These are phyloP conservation scores for Sporisorium iseilematis-ciliati DNA, from an alignment of 1,284 basidiomycete species.

Conservation along the genomic window DNA sequence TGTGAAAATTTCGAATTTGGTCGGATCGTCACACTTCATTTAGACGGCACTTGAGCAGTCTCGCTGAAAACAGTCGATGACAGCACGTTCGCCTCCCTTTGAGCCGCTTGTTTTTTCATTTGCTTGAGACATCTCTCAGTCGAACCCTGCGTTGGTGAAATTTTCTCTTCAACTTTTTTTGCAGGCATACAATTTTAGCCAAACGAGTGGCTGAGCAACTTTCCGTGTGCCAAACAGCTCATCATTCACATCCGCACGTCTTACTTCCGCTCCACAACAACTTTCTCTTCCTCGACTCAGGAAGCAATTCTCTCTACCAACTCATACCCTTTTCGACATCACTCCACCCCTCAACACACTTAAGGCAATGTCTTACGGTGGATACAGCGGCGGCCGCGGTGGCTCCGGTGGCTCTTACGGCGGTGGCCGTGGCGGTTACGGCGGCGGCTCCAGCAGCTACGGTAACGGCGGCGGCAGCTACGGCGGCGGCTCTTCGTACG, in stretches of 20 bases:
- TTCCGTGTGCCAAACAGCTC: constrained; percentile 4
- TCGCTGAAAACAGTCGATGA: background rate
- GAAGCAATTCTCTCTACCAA: constrained; percentile 10
- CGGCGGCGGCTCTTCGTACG: constrained; percentile 56
- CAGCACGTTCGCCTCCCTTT: constrained; percentile 11
- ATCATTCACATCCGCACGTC: background rate
- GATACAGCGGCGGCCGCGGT: constrained; percentile 47
- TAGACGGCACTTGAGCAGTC: constrained; percentile 7
- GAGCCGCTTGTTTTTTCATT: constrained; percentile 1
- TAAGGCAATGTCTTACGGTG: constrained; percentile 59
- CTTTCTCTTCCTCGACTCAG: constrained; percentile 17
- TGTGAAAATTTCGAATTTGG: constrained; percentile 17
- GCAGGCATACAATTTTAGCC: too few species aligned
- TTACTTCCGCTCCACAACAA: constrained; percentile 12
- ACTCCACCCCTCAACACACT: background rate
- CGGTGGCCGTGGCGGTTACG: constrained; percentile 45
- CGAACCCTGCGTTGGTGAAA: background rate
- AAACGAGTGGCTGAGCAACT: constrained; percentile 27
- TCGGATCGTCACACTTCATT: background rate
- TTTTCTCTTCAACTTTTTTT: constrained; percentile 4
- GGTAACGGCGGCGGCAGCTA: constrained; percentile 40
- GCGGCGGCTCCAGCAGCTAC: constrained; percentile 37
- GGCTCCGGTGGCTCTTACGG: constrained; percentile 44
- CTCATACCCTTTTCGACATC: background rate
- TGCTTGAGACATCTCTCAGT: background rate